Evolutionary conservation across 371 early-diverging fungal genomes (phyloP), one percentile per base, ranked within the genome.

Genomic region (Chytridiales sp.): DNA sequence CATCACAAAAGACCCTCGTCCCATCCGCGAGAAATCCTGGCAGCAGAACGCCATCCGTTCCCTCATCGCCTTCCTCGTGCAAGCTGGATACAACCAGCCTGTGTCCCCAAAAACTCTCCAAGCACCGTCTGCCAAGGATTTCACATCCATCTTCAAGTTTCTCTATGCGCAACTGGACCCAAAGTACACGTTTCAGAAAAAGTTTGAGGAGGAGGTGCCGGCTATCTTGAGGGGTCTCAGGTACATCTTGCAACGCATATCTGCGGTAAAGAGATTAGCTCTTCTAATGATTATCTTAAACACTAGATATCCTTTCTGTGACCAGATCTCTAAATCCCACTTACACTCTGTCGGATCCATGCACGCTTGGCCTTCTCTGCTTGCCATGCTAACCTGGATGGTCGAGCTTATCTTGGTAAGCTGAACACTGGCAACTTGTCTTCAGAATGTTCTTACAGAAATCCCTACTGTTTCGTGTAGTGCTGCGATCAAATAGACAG

Each of bases 381-480:
- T 98, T 39, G 95, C 89, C 3, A 82, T 92, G 75, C 73, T 97
- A 8, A 72, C 80, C 6, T 98, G 99, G 98, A 73, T 98, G 77
- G 85, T 92, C 17, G 92, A 93, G 49, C 72, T 91, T 22, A 83
- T 91, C 39, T 27, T 72, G 64, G 85, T 82, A 75, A 49, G 71
- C n/a, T 31, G 1, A 38, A 24, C 32, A 5, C 40, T 43, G 15
- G 4, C 32, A 17, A 42, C 17, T 42, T 15, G 54, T 52, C n/a
- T n/a, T n/a, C 38, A 38, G 38, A 9, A 38, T 22, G 21, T 2
- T 46, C 46, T 24, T n/a, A n/a, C n/a, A n/a, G n/a, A n/a, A n/a
- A n/a, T n/a, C n/a, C n/a, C n/a, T n/a, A n/a, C 46, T 19, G 17
- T 30, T 32, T 32, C 34, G 27, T 59, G 21, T 47, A 79, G 64